Evolutionary conservation across 768 basidiomycete species (phyloP), one percentile per base, ranked within the genome.

Genomic region (Leccinellum luteum): DNA sequence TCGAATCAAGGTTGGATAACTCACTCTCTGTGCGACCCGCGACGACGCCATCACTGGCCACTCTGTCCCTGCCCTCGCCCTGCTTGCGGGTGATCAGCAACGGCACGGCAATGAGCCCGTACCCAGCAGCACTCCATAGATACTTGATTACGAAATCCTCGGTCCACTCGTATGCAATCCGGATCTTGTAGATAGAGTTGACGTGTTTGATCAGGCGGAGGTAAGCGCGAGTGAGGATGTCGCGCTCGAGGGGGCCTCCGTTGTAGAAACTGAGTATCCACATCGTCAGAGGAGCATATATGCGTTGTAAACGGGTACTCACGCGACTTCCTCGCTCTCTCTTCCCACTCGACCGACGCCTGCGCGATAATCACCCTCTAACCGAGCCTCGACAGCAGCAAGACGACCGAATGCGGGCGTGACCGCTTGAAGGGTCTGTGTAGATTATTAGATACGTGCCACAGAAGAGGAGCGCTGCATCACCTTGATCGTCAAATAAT

Each of bases 131-230:
- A 10, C 90, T 93, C 95, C 94, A 97, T 9, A 92, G 75, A 70
- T 97, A 98, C 72, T 97, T 97, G 79, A 97, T 94, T 19, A 97
- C 89, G 63, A 92, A 94, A 75, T 97, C 95, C 68, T 97, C 95
- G 0, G 92, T 97, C 94, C 91, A 97, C 74, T 86, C 92, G 66
- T 92, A 95, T 2, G 89, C 89, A 48, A 95, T 92, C 15, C 93
- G 87, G 52, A 93, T 91, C 89, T 92, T 93, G 78, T 92, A 95
- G 48, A 98, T 93, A 0, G 85, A 87, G 66, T 98, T 95, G 54
- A 97, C 82, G 62, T 98, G 95, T 63, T 84, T 87, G 63, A 94
- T 92, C 21, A 98, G 72, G 28, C 83, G 79, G 60, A 88, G 68
- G 64, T 98, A 98, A 0, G 92, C 89, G 17, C 78, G 74, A 52